Base-by-base conservation (phyloP, 345 rosid species). In the Lepidium aucheri region DNA sequence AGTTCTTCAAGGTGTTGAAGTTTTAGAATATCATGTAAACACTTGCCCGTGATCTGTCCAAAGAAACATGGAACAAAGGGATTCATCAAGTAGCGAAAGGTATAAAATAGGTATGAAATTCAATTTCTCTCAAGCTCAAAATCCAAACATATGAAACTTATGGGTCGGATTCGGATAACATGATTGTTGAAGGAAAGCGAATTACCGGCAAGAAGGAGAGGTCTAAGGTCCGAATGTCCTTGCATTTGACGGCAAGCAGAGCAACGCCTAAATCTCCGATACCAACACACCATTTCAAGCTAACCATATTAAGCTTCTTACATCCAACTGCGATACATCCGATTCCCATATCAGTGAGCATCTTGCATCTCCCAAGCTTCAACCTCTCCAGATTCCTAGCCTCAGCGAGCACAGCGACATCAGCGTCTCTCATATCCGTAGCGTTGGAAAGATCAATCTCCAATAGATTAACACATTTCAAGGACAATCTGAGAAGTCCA, bases 311-410 rank as follows among this genome's bases (percentile, higher is more conserved):
- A 7, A 81, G 53, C 74, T 76, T 81, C 66, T 71, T 54, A 33
- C 85, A 81, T 3, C 83, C 82, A 15, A 79, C 81, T 1, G 82
- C 85, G 9, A 81, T 74, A 10, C 85, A 79, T 38, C 82, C 82
- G 12, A 81, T 81, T 38, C 82, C 85, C 82, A 81, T 76, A 50
- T 81, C 85, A 20, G 85, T 78, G 14, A 81, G 53, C 67, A 60
- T 16, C 75, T 81, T 81, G 50, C 82, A 81, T 69, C 85, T 81
- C 7, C 67, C 75, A 10, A 81, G 60, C 73, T 76, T 62, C 41
- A 81, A 34, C 22, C 64, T 57, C 77, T 81, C 63, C 47, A 81
- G 45, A 40, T 65, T 78, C 68, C 59, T 76, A 0, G 85, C 85
- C 79, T 78, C 77, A 4, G 83, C 81, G 4, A 81, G 52, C 4